Evolutionary conservation across 306 rosid species (phyloP), one percentile per base, ranked within the genome.

Genomic region (Carpinus fangiana): DNA sequence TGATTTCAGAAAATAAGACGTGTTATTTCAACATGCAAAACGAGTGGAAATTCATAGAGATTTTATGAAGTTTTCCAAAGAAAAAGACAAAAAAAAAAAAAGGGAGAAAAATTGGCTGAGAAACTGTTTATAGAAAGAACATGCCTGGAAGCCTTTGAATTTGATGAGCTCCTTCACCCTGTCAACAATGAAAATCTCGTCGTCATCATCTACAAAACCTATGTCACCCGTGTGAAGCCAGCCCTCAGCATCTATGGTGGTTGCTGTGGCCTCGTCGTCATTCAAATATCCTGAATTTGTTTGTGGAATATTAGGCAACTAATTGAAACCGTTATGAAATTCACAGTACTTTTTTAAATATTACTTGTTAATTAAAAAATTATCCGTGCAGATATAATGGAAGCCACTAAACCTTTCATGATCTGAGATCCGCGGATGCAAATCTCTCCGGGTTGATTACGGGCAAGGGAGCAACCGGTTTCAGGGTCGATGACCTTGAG

Each of bases 161-260:
- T 94, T 94, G 84, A 94, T 94, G 43, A 94, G 90, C 81, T 94
- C 98, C 78, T 94, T 94, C 3, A 92, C 89, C 62, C 98, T 83
- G 68, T 94, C 97, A 51, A 94, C 92, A 0, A 94, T 94, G 91
- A 89, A 94, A 70, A 94, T 76, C 69, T 94, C 98, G 0, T 88
- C 90, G 28, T 92, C 90, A 0, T 88, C 93, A 48, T 94, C 98
- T 10, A 94, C 80, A 11, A 82, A 92, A 3, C 98, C 98, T 61
- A 94, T 84, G 77, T 94, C 98, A 9, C 98, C 98, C 0, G 97
- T 92, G 67, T 94, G 98, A 67, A 94, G 95, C 93, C 93, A 94
- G 5, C 97, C 97, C 46, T 94, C 97, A 0, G 1, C 77, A 68
- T 94, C 98, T 3, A 92, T 78, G 2, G 98, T 94, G 23, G 41